Evolutionary conservation across 345 rosid species (phyloP), one percentile per base, ranked within the genome.

Genomic region (Fremontodendron californicum): DNA sequence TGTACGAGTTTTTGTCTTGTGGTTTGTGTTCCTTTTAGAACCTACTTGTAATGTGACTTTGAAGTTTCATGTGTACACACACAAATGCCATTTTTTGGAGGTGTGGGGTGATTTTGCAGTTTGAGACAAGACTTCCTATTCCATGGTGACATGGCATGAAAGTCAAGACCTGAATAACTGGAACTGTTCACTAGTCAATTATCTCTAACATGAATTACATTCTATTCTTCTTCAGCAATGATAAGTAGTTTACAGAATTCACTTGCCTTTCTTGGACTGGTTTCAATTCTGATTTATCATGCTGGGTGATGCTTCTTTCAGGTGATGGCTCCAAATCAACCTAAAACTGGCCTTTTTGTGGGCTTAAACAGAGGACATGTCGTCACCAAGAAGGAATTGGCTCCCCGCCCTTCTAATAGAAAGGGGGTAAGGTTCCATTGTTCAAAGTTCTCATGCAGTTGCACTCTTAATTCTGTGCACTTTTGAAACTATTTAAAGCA

Each of bases 341-440:
- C n/a, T n/a, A n/a, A n/a, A n/a, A n/a, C n/a, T n/a, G n/a, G n/a
- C n/a, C n/a, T n/a, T n/a, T n/a, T n/a, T n/a, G n/a, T n/a, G n/a
- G n/a, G n/a, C n/a, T n/a, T n/a, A n/a, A n/a, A n/a, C n/a, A n/a
- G n/a, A n/a, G n/a, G n/a, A n/a, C n/a, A n/a, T n/a, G n/a, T n/a
- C n/a, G n/a, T n/a, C n/a, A n/a, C n/a, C n/a, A n/a, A n/a, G n/a
- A n/a, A n/a, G n/a, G n/a, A n/a, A n/a, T n/a, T n/a, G n/a, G n/a
- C n/a, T n/a, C n/a, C n/a, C n/a, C n/a, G n/a, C n/a, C n/a, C n/a
- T n/a, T n/a, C n/a, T n/a, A n/a, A n/a, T n/a, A n/a, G n/a, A 74
- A 86, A 75, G 33, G 88, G 88, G 80, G 86, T 86, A 80, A 70
- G 85, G 46, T 71, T 19, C 43, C 23, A 12, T 6, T 3, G 39